Percentiles rank a stretch among this genome's conserved stretches.
Conservation (phyloP, 495 filamentous ascomycete species). For the Oleoguttula mirabilis region DNA sequence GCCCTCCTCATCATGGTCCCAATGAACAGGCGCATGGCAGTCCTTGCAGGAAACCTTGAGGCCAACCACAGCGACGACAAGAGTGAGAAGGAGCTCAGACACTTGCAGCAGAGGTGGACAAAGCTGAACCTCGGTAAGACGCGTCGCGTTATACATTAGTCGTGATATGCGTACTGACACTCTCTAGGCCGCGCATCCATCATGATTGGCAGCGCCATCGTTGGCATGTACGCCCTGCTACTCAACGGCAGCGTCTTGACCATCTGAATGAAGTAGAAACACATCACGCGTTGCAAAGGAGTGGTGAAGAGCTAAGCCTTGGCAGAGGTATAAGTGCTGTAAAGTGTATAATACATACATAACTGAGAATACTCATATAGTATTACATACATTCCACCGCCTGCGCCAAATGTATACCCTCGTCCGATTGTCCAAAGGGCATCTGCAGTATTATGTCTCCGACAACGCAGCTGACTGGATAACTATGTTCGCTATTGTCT, state of each 20-base stretch:
- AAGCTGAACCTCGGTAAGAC: constrained; percentile 16
- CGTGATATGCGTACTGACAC: neutral
- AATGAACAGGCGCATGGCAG: constrained; percentile 15
- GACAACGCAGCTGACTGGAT: neutral
- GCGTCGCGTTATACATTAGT: neutral
- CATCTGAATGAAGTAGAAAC: constrained; percentile 1
- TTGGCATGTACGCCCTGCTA: constrained; percentile 7
- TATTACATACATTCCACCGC: too few species aligned
- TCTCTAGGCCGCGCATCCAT: constrained; percentile 13
- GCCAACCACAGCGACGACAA: constrained; percentile 7
- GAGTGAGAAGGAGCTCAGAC: constrained; percentile 15
- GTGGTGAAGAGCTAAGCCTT: too few species aligned
- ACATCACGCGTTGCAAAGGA: too few species aligned
- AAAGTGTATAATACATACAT: too few species aligned
- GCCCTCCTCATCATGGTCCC: constrained; percentile 20
- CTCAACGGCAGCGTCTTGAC: constrained; percentile 2
- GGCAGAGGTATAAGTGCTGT: too few species aligned
- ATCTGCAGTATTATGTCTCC: too few species aligned
- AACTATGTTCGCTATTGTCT: neutral
- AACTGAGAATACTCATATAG: too few species aligned
- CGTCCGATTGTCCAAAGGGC: too few species aligned
- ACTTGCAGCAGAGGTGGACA: constrained; percentile 14
- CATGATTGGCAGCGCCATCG: constrained; percentile 16
- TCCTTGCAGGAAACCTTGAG: constrained; percentile 9
- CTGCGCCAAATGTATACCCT: too few species aligned